A percentile compares a stretch with the other conserved stretches of the same genome.
Conservation (phyloP, 768 basidiomycete species). For the Botryobasidium botryosum region DNA sequence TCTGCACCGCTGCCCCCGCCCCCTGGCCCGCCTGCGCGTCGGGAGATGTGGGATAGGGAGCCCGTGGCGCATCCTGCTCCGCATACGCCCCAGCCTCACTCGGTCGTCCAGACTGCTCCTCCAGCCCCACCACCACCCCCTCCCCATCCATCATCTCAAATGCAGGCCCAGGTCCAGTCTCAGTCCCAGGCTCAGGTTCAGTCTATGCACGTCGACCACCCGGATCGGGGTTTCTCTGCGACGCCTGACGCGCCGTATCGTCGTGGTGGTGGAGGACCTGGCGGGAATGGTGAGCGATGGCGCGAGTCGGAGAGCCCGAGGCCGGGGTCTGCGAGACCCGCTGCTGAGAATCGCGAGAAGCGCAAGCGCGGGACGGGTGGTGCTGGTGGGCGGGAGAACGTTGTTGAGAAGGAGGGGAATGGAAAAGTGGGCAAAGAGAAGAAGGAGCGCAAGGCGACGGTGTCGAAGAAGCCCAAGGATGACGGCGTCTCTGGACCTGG, state of each 20-base stretch:
- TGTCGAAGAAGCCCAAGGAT: background rate
- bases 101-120: background rate
- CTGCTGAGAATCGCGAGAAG: slow-evolving; percentile 7
- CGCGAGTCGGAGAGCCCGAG: background rate
- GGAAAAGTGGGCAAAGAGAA: slow-evolving; percentile 12
- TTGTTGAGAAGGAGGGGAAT: slow-evolving; percentile 14
- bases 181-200: too few relatives aligned
- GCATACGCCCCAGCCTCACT: background rate
- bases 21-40: background rate
- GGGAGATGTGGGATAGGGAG: too few relatives aligned
- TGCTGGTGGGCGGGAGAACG: slow-evolving; percentile 6
- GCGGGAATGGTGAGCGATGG: slow-evolving; percentile 2
- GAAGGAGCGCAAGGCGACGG: slow-evolving; percentile 15
- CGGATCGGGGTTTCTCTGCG: slow-evolving; percentile 2
- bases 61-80: background rate
- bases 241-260: slow-evolving; percentile 3
- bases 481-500: background rate
- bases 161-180: slow-evolving; percentile 5
- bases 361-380: too few relatives aligned
- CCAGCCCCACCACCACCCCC: background rate
- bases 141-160: slow-evolving; percentile 1
- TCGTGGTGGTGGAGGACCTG: slow-evolving; percentile 1
- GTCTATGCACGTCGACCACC: too few relatives aligned
- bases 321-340: slow-evolving; percentile 1
- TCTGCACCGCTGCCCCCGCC: slow-evolving; percentile 6